Conservation (phyloP, 2,329 filamentous ascomycete species). For the Drechslerella dactyloides region DNA sequence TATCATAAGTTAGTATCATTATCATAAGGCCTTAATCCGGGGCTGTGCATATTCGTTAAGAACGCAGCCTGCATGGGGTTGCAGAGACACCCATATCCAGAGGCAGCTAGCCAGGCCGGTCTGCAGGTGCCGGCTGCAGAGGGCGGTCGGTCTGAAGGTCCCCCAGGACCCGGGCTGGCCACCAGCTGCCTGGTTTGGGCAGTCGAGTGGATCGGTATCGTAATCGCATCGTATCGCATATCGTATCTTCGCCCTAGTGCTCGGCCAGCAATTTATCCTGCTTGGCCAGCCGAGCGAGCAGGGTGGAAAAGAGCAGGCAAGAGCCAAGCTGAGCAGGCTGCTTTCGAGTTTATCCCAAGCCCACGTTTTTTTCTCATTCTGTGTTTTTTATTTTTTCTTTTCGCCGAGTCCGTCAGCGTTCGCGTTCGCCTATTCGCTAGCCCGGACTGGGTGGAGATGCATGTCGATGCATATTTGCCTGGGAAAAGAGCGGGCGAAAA, state of each 20-base stretch:
- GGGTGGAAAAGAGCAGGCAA: slow-evolving; percentile 4
- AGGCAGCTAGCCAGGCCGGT: no score
- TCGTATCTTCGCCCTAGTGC: slow-evolving; percentile 9
- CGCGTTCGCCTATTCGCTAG: slow-evolving; percentile 18
- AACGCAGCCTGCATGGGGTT: background rate
- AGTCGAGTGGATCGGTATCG: slow-evolving; percentile 3
- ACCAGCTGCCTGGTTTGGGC: slow-evolving; percentile 7
- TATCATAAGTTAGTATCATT: background rate
- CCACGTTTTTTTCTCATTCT: slow-evolving; percentile 24
- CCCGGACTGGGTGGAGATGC: background rate
- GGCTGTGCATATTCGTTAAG: slow-evolving; percentile 3
- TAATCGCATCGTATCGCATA: slow-evolving; percentile 12
- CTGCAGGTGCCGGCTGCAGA: background rate
- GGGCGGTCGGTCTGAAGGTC: background rate
- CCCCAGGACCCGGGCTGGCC: background rate
- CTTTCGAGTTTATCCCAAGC: slow-evolving; percentile 21
- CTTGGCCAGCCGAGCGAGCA: background rate
- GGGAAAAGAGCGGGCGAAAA: background rate
- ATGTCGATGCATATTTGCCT: background rate
- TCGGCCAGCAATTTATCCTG: slow-evolving; percentile 11
- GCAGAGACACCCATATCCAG: no score
- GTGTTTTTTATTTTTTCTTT: no score
- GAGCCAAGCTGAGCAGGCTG: background rate
- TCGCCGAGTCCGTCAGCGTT: slow-evolving; percentile 1
- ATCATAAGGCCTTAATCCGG: slow-evolving; percentile 2